A percentile compares a stretch with the other conserved stretches of the same genome.
Conservation (phyloP, 805 yeast genomes). For the Huiozyma sinensis region DNA sequence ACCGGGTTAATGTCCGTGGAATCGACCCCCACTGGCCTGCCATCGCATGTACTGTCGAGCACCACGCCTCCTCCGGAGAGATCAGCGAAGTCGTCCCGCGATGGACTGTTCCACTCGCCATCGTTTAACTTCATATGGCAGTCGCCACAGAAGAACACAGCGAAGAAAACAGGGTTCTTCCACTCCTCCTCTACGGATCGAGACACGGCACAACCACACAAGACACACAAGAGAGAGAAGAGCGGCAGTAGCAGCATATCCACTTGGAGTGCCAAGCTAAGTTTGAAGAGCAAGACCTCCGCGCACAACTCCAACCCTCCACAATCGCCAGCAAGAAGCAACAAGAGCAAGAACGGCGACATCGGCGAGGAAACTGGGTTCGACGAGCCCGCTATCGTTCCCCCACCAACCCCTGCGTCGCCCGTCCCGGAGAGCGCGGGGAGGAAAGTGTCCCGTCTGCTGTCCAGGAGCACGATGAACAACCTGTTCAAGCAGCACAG, state of each 20-base stretch:
- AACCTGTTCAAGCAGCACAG: constrained; percentile 18
- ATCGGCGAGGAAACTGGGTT: not conserved
- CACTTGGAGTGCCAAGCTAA: constrained; percentile 13
- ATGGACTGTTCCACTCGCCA: constrained; percentile 14
- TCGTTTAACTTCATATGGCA: constrained; percentile 23
- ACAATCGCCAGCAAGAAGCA: not conserved
- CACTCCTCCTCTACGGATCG: not conserved
- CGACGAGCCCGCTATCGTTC: no score
- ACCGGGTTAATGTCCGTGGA: no score
- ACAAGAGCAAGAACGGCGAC: not conserved
- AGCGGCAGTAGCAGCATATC: constrained; percentile 13
- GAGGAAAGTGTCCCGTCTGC: constrained; percentile 19
- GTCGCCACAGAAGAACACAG: not conserved
- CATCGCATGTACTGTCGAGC: not conserved
- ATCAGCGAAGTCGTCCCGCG: constrained; percentile 1
- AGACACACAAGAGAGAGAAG: constrained; percentile 12
- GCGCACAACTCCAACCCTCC: constrained; percentile 1
- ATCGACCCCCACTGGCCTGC: no score
- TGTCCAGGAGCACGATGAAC: constrained; percentile 22
- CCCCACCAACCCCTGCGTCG: no score
- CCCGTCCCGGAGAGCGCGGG: constrained; percentile 9
- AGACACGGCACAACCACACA: not conserved
- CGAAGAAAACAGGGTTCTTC: not conserved
- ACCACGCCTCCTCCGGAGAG: not conserved
- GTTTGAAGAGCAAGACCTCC: constrained; percentile 6